Percentiles rank a stretch among this genome's conserved stretches.
Conservation (phyloP, 179 eudicot species). For the Heliamphora pulchella region DNA sequence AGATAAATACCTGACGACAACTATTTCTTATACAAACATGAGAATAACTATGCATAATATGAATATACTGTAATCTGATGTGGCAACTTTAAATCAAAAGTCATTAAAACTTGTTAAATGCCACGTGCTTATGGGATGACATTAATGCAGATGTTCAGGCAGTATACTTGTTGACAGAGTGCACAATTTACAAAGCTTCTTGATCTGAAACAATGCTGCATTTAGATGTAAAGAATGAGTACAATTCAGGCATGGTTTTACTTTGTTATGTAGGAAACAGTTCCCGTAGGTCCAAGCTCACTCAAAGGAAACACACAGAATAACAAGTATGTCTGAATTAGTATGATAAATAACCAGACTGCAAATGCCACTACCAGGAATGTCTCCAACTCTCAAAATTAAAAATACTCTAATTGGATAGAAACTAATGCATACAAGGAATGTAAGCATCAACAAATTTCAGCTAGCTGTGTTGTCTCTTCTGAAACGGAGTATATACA, state of each 20-base stretch:
- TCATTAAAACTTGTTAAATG: background rate
- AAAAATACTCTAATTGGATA: background rate
- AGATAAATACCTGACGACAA: constrained; percentile 26
- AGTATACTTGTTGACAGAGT: background rate
- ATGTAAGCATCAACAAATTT: constrained; percentile 8
- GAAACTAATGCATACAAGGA: background rate
- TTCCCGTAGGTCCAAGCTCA: background rate
- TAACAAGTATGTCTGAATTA: background rate
- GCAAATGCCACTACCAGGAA: background rate
- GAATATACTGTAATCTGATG: background rate
- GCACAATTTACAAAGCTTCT: background rate
- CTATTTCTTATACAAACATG: background rate
- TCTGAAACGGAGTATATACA: background rate
- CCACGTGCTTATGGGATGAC: background rate
- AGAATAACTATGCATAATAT: background rate
- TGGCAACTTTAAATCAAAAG: background rate
- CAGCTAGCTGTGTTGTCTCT: background rate
- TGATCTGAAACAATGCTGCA: background rate
- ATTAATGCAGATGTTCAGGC: background rate
- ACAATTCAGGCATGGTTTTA: background rate
- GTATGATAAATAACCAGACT: background rate
- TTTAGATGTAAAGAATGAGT: background rate
- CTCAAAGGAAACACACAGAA: background rate
- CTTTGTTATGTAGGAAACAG: background rate
- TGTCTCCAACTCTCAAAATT: background rate